Percentiles rank a stretch among this genome's conserved stretches.
These are phyloP conservation scores for Talaromyces piceae DNA, from an alignment of 2,329 filamentous ascomycete species.

Conservation along the genomic window DNA sequence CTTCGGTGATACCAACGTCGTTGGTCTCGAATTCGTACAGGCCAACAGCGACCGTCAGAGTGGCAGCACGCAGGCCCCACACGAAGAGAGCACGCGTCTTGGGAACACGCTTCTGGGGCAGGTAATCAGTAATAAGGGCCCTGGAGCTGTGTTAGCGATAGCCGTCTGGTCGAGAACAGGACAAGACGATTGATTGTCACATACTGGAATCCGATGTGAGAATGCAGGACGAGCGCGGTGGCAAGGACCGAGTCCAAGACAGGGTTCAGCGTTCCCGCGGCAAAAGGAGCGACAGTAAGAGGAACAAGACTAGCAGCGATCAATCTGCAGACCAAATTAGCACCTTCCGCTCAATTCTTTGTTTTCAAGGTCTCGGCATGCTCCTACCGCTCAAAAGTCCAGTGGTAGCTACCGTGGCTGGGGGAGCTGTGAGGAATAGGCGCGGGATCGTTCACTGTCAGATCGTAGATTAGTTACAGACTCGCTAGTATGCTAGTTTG, in stretches of 20 bases:
- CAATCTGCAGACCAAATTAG: conserved; percentile 43
- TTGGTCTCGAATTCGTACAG: conserved; percentile 99
- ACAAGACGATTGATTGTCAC: conserved; percentile 17
- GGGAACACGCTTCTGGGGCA: conserved; percentile 65
- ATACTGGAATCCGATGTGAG: conserved; percentile 88
- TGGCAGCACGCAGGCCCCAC: conserved; percentile 73
- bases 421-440: conserved; percentile 65
- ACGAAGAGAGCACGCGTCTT: conserved; percentile 57
- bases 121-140: conserved; percentile 79
- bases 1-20: conserved; percentile 89
- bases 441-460: conserved; percentile 75
- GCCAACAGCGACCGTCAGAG: conserved; percentile 73
- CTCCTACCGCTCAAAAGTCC: conserved; percentile 75
- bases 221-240: conserved; percentile 77
- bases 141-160: conserved; percentile 26
- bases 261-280: conserved; percentile 84
- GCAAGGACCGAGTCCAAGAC: conserved; percentile 79
- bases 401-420: conserved; percentile 93
- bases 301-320: conserved; percentile 77
- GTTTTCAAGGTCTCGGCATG: neutral
- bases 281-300: conserved; percentile 83
- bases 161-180: neutral
- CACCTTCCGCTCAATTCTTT: neutral
- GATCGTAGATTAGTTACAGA: neutral
- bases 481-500: neutral